Evolutionary conservation across 2,329 filamentous ascomycete genomes (phyloP).

Genomic region (Tolypocladium tropicale): DNA sequence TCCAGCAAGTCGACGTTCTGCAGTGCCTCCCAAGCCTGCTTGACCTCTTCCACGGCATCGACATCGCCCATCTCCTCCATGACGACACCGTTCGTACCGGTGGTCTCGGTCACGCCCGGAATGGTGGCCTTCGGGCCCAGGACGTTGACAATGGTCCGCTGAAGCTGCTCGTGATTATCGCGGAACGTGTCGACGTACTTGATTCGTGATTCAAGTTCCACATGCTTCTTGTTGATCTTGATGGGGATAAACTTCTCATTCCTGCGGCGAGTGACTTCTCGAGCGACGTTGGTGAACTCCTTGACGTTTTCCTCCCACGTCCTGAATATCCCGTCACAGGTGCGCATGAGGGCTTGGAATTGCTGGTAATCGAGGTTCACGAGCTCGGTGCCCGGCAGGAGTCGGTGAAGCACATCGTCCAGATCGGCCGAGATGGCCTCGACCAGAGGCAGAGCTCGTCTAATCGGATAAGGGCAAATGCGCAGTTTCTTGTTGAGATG

Average conservation of each 20-base stretch:
- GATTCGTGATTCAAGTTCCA: constrained; percentile 78
- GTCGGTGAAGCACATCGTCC: constrained; percentile 71
- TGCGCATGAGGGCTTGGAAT: constrained; percentile 76
- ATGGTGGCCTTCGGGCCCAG: constrained; percentile 63
- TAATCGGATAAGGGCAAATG: constrained; percentile 91
- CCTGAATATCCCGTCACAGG: constrained; percentile 75
- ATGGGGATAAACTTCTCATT: constrained; percentile 99
- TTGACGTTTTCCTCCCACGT: constrained; percentile 95
- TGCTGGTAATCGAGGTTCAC: constrained; percentile 90
- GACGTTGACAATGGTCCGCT: constrained; percentile 94
- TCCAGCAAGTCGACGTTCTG: constrained; percentile 94
- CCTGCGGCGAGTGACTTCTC: constrained; percentile 83
- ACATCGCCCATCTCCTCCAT: constrained; percentile 95
- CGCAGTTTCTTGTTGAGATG: constrained; percentile 98
- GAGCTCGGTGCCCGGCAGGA: constrained; percentile 77
- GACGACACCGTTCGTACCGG: constrained; percentile 51
- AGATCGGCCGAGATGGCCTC: constrained; percentile 93
- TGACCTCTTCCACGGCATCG: constrained; percentile 92
- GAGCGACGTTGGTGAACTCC: constrained; percentile 94
- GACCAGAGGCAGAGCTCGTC: constrained; percentile 83
- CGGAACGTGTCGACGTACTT: constrained; percentile 93
- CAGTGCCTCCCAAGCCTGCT: constrained; percentile 85
- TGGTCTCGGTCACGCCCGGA: constrained; percentile 40
- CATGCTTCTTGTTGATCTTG: constrained; percentile 83
- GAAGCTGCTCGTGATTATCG: constrained; percentile 94